Evolutionary conservation across 208 protist species (phyloP).

Genomic region (Herpetomonas samuelpessoai): DNA sequence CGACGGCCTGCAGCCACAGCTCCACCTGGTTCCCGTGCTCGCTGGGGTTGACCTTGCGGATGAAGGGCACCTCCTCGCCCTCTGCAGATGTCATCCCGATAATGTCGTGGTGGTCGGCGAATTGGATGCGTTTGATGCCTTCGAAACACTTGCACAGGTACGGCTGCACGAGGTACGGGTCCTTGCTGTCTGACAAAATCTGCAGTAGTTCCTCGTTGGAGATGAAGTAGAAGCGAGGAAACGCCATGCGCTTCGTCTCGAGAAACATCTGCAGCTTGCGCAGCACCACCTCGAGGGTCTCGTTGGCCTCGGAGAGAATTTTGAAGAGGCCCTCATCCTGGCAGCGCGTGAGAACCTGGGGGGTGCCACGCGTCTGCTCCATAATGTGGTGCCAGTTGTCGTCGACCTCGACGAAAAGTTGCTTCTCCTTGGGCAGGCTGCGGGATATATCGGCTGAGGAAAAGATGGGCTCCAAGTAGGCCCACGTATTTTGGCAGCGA

Average conservation of each 20-base stretch:
- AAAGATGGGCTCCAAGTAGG: constrained; percentile 97
- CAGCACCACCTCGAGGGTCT: constrained; percentile 95
- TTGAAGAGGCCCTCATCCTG: constrained; percentile 92
- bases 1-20: constrained; percentile 94
- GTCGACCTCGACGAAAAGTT: constrained; percentile 93
- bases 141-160: constrained; percentile 97
- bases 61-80: constrained; percentile 84
- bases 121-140: constrained; percentile 92
- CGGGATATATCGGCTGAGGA: constrained; percentile 95
- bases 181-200: constrained; percentile 95
- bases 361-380: constrained; percentile 81
- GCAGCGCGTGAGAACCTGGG: constrained; percentile 86
- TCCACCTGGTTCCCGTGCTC: constrained; percentile 93
- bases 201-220: constrained; percentile 95
- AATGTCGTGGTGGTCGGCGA: constrained; percentile 91
- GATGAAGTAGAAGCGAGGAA: constrained; percentile 98
- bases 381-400: constrained; percentile 93
- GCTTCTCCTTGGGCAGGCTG: constrained; percentile 95
- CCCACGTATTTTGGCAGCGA: constrained; percentile 94
- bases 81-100: constrained; percentile 91
- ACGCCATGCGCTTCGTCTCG: constrained; percentile 97
- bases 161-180: constrained; percentile 94
- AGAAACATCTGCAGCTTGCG: constrained; percentile 98
- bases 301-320: constrained; percentile 90
- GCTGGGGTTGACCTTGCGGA: constrained; percentile 80